phyloP scores from a whole-genome alignment of 257 asterid species.

The Scutellaria minor region DNA sequence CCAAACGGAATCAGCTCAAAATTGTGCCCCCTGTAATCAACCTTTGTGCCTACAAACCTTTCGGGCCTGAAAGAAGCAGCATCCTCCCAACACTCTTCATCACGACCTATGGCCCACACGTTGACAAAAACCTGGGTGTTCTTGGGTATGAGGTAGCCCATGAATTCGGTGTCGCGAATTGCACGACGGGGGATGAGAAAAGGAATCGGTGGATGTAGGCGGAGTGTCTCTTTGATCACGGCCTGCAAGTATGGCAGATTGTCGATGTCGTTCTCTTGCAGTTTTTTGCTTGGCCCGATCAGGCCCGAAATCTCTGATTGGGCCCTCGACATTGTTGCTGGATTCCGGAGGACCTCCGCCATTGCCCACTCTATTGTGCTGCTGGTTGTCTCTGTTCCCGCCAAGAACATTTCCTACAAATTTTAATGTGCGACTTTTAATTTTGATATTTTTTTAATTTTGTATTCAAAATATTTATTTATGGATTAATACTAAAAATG shows the following conservation, averaged over 20 bases:
- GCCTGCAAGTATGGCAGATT: constrained; percentile 51
- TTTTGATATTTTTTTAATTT: neutral
- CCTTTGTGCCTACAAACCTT: constrained; percentile 45
- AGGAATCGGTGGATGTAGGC: constrained; percentile 56
- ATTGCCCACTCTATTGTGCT: constrained; percentile 54
- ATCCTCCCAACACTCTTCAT: constrained; percentile 50
- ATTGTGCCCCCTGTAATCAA: constrained; percentile 58
- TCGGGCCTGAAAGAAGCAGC: constrained; percentile 55
- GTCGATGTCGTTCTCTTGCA: constrained; percentile 47
- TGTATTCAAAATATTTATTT: no score
- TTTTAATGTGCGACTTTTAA: neutral
- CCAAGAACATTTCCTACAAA: constrained; percentile 50
- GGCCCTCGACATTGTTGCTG: constrained; percentile 36
- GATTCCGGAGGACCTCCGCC: constrained; percentile 52
- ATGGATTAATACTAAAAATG: no score
- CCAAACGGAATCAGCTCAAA: constrained; percentile 65
- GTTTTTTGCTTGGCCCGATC: constrained; percentile 25
- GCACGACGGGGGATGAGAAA: constrained; percentile 52
- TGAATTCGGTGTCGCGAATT: constrained; percentile 40
- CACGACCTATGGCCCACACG: constrained; percentile 66
- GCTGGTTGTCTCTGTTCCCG: constrained; percentile 55
- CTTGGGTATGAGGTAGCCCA: constrained; percentile 48
- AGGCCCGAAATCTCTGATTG: constrained; percentile 44
- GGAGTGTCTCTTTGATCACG: constrained; percentile 56
- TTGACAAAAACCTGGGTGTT: constrained; percentile 52